Base-by-base conservation (phyloP, 345 rosid genomes). In the Sonneratia alba region DNA sequence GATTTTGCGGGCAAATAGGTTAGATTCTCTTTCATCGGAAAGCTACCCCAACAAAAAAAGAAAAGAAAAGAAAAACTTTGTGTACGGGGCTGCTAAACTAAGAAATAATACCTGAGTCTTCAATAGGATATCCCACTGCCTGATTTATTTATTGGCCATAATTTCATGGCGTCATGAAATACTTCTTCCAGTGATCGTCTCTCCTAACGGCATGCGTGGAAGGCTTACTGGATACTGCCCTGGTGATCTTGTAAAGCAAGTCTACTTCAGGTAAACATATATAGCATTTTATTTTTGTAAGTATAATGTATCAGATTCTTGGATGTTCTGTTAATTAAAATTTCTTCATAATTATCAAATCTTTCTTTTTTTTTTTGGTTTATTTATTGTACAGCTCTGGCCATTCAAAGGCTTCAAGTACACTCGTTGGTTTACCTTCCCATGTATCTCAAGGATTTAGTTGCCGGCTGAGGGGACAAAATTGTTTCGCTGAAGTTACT, bases 141-240 rank as follows among this genome's bases (percentile, higher is more conserved):
- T 48, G 64, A 7, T n/a, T 59, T 59, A 24, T 59, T 22, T 22
- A 59, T 8, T 47, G 15, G 15, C 51, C 51, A 47, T 47, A 47
- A 47, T 47, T 47, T 47, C 45, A 62, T 62, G 36, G 37, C 7
- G 19, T 62, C 36, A 27, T 62, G 8, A 9, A n/a, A 22, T 24
- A 62, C 66, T 56, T 74, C 74, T 69, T 75, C 77, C 88, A 95
- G 98, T 90, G 76, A 87, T 95, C 79, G 92, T 88, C 79, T 89
- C 98, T 81, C 99, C 99, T 72, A 93, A 95, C 86, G 99, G 99
- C 64, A 90, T 90, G 90, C 85, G 92, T 45, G 99, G 99, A 47
- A 85, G 87, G 82, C 96, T 95, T 51, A 88, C 92, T 68, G 98
- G 98, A 76, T 86, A 84, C 76, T 89, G 96, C 84, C 92, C 99